Base-by-base conservation (phyloP, 2,329 filamentous ascomycete genomes). In the Arachnomyces sp. region DNA sequence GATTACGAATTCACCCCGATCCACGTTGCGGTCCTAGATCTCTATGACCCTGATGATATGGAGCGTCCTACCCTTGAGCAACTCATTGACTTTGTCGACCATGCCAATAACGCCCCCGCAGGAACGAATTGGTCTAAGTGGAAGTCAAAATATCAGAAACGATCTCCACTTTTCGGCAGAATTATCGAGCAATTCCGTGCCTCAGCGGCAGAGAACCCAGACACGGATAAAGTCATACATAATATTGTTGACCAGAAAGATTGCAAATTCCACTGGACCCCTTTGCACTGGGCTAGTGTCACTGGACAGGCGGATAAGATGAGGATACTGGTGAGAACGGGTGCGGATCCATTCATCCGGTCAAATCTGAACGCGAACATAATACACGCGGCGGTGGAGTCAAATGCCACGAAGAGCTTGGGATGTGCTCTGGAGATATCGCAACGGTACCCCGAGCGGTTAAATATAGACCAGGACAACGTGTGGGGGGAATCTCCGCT, bases 1-100 rank as follows among this genome's bases (percentile, higher is more conserved):
- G 45, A 48, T 33, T 48, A 44, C 16, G 45, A 48, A 12, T 48
- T 48, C 36, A 48, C 44, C 6, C 38, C 44, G 7, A 45, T 48
- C 17, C 46, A 48, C 15, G 36, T 42, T 30, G 46, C 46, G 9
- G 46, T 47, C 18, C 42, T 48, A n/a, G 40, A 45, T 28, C 34
- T 48, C 20, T 48, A 48, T 34, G 30, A 47, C n/a, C 11, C 44
- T 17, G 31, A 31, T 28, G 46, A 48, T 18, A 4, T 11, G 7
- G 46, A 48, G 31, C 46, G 44, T 14, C 46, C 46, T n/a, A 38
- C 31, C 13, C 42, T 48, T 20, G 42, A 48, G 36, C 32, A 38
- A 39, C 41, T 48, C 7, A 48, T 48, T 30, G 41, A 41, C 14
- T 33, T 48, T 15, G 38, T 48, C 9, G 45, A 48, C 31, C 28